phyloP scores from a whole-genome alignment of 2,329 filamentous ascomycete genomes.

The Cladophialophora exuberans region DNA sequence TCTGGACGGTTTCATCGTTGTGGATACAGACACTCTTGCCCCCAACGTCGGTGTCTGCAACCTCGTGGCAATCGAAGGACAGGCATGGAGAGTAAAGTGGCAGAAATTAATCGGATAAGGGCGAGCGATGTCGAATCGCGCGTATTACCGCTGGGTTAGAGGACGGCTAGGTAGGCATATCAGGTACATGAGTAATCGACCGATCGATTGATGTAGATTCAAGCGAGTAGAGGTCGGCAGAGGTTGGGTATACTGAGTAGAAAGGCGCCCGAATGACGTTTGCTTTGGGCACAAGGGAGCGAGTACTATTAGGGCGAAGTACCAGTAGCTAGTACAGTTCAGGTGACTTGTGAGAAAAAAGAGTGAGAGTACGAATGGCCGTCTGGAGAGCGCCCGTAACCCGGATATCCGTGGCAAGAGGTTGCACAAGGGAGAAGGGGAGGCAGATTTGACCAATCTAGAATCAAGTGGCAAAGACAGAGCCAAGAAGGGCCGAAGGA shows the following conservation, averaged over 20 bases:
- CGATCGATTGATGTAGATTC: background rate
- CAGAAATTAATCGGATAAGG: background rate
- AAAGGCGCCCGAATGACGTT: no score
- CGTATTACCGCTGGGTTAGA: background rate
- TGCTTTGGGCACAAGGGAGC: no score
- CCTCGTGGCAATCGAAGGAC: slow-evolving; percentile 11
- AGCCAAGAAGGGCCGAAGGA: no score
- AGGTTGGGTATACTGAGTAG: background rate
- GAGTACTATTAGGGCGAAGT: no score
- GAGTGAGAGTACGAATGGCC: no score
- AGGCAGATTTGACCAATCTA: no score
- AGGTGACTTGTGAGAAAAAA: no score
- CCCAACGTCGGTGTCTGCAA: slow-evolving; percentile 28
- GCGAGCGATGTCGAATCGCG: background rate
- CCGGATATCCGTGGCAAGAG: no score
- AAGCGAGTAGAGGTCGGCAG: background rate
- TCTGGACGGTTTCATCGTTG: slow-evolving; percentile 31
- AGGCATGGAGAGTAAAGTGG: slow-evolving; percentile 21
- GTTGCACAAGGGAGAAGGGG: no score
- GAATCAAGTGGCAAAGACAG: no score
- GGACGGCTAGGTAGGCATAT: background rate
- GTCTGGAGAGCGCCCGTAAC: no score
- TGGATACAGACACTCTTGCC: slow-evolving; percentile 25
- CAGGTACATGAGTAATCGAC: background rate
- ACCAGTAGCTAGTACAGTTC: no score